Conservation (phyloP, 2,329 filamentous ascomycete species). For the Esteya vermicola region DNA sequence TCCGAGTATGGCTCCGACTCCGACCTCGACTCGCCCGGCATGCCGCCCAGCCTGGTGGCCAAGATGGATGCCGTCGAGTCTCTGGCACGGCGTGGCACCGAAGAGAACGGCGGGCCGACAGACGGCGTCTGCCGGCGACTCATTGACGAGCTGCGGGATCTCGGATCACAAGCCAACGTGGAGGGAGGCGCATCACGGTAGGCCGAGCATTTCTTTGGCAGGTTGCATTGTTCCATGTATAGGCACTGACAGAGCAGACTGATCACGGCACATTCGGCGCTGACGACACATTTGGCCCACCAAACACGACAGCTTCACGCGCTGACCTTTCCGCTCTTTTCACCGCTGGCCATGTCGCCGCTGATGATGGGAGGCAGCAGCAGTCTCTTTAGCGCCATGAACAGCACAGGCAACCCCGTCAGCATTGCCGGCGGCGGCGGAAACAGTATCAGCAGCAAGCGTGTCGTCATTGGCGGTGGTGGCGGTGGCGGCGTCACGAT, state of each 20-base stretch:
- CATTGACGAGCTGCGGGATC: constrained; percentile 53
- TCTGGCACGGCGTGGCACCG: constrained; percentile 49
- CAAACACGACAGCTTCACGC: constrained; percentile 65
- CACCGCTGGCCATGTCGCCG: constrained; percentile 41
- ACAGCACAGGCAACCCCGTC: no score
- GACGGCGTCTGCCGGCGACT: constrained; percentile 57
- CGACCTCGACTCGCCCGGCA: constrained; percentile 54
- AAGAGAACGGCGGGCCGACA: constrained; percentile 47
- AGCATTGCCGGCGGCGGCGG: no score
- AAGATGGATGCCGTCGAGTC: constrained; percentile 62
- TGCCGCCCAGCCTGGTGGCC: constrained; percentile 50
- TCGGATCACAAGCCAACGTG: constrained; percentile 59
- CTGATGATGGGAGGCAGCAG: background rate
- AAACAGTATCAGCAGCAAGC: background rate
- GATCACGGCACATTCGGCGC: constrained; percentile 60
- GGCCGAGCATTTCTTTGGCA: background rate
- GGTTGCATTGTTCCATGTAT: background rate
- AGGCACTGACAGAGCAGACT: constrained; percentile 32
- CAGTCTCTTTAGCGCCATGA: no score
- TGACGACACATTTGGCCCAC: constrained; percentile 60
- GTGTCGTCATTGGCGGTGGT: background rate
- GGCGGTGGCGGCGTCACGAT: background rate
- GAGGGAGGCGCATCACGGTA: constrained; percentile 61
- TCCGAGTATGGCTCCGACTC: constrained; percentile 63
- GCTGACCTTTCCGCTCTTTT: constrained; percentile 55